Conservation (phyloP, 768 basidiomycete species). For the Symmetrospora coprosmae region DNA sequence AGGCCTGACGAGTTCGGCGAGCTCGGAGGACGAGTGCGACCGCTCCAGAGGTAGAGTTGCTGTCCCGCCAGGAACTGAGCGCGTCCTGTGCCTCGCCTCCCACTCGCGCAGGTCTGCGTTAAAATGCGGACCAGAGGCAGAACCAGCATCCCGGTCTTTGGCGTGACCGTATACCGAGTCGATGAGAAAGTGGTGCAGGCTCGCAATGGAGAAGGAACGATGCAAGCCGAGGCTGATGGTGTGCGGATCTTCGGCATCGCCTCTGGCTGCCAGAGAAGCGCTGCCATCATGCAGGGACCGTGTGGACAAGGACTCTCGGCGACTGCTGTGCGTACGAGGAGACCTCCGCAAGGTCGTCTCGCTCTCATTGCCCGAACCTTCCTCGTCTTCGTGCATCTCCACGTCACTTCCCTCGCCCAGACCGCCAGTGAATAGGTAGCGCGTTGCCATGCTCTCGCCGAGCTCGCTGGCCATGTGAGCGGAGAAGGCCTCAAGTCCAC, state of each 20-base stretch:
- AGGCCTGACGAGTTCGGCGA: too few species aligned
- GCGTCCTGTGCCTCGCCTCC: background rate
- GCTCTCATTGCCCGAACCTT: constrained; percentile 12
- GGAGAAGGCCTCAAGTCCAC: background rate
- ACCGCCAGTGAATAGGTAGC: background rate
- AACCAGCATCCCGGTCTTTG: too few species aligned
- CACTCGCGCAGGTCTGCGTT: too few species aligned
- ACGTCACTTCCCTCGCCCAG: too few species aligned
- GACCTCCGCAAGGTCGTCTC: background rate
- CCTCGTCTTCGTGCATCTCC: background rate
- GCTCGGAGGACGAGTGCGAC: constrained; percentile 3
- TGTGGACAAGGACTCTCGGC: background rate
- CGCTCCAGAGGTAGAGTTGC: too few species aligned
- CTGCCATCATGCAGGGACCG: too few species aligned
- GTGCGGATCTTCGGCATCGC: background rate
- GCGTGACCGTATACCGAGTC: constrained; percentile 17
- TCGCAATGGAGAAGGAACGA: constrained; percentile 9
- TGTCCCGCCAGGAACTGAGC: background rate
- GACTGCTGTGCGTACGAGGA: background rate
- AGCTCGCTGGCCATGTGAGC: constrained; percentile 2
- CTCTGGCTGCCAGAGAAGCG: background rate
- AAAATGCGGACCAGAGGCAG: too few species aligned
- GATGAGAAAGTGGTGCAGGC: constrained; percentile 16
- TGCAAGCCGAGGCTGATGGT: constrained; percentile 13
- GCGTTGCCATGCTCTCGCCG: background rate